These are phyloP conservation scores for Candida tallmaniae DNA, from an alignment of 805 yeast genomes.

Conservation along the genomic window DNA sequence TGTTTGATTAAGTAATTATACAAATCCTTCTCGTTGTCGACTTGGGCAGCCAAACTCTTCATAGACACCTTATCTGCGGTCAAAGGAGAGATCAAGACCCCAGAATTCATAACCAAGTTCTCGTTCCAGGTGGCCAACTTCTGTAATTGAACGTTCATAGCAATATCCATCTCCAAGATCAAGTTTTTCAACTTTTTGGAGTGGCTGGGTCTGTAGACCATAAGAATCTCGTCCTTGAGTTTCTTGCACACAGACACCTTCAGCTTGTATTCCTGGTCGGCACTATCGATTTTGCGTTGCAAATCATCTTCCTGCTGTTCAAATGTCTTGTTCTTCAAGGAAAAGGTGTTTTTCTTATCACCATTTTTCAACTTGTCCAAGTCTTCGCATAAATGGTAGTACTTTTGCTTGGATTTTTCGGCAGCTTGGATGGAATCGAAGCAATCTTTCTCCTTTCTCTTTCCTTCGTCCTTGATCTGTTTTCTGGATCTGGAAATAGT, in stretches of 20 bases:
- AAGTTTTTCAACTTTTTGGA: slow-evolving; percentile 69
- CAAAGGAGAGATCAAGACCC: slow-evolving; percentile 77
- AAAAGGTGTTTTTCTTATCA: slow-evolving; percentile 71
- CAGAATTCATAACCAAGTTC: slow-evolving; percentile 76
- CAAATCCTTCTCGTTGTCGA: slow-evolving; percentile 81
- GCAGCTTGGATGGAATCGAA: slow-evolving; percentile 77
- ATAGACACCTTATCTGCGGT: slow-evolving; percentile 56
- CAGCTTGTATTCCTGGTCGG: slow-evolving; percentile 82
- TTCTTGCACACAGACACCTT: slow-evolving; percentile 71
- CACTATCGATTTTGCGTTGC: slow-evolving; percentile 69
- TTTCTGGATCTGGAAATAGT: slow-evolving; percentile 74
- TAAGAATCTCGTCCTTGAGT: slow-evolving; percentile 66
- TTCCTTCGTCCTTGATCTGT: slow-evolving; percentile 73
- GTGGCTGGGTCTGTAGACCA: slow-evolving; percentile 71
- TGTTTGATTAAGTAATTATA: slow-evolving; percentile 60
- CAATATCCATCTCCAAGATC: slow-evolving; percentile 84
- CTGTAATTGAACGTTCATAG: slow-evolving; percentile 81
- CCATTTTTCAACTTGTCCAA: slow-evolving; percentile 74
- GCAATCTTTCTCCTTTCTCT: slow-evolving; percentile 79
- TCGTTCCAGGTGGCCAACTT: slow-evolving; percentile 87
- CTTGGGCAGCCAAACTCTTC: slow-evolving; percentile 68
- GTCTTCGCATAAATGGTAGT: slow-evolving; percentile 78
- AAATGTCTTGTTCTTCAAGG: slow-evolving; percentile 72
- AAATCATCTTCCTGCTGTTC: slow-evolving; percentile 91
- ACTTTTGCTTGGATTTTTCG: slow-evolving; percentile 77